Conservation (phyloP, 2,329 filamentous ascomycete species). For the Geoglossum cookeanum region DNA sequence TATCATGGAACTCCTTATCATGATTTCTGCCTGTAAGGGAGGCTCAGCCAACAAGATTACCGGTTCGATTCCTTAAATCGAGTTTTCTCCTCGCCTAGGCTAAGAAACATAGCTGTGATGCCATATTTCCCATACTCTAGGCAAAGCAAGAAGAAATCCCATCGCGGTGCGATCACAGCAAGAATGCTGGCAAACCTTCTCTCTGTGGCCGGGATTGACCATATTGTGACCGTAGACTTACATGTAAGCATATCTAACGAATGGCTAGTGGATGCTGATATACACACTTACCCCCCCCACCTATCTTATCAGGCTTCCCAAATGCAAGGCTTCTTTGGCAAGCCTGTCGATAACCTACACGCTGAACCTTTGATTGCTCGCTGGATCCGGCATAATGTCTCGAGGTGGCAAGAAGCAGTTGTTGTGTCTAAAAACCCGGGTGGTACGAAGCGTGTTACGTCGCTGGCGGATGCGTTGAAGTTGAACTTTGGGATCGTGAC, state of each 20-base stretch:
- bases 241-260: conserved; percentile 36
- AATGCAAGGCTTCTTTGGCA: conserved; percentile 98
- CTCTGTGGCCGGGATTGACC: conserved; percentile 82
- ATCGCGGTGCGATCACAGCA: conserved; percentile 87
- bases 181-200: conserved; percentile 94
- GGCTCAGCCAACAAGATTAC: conserved; percentile 94
- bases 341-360: conserved; percentile 91
- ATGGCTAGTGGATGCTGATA: neutral
- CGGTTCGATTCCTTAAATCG: conserved; percentile 36
- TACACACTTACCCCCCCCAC: conserved; percentile 10
- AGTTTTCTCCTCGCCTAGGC: neutral
- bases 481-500: conserved; percentile 95
- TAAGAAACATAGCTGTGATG: conserved; percentile 44
- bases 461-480: conserved; percentile 84
- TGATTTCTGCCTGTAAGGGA: conserved; percentile 97
- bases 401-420: conserved; percentile 75
- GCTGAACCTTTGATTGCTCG: conserved; percentile 88
- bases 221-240: conserved; percentile 92
- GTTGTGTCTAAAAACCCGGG: conserved; percentile 97
- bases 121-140: conserved; percentile 98
- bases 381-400: conserved; percentile 83
- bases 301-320: conserved; percentile 44
- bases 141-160: conserved; percentile 97
- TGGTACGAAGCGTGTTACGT: conserved; percentile 92
- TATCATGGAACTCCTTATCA: conserved; percentile 97